Percentiles rank a stretch among this genome's conserved stretches.
These are phyloP conservation scores for Carpinus fangiana DNA, from an alignment of 306 rosid genomes.

Conservation along the genomic window DNA sequence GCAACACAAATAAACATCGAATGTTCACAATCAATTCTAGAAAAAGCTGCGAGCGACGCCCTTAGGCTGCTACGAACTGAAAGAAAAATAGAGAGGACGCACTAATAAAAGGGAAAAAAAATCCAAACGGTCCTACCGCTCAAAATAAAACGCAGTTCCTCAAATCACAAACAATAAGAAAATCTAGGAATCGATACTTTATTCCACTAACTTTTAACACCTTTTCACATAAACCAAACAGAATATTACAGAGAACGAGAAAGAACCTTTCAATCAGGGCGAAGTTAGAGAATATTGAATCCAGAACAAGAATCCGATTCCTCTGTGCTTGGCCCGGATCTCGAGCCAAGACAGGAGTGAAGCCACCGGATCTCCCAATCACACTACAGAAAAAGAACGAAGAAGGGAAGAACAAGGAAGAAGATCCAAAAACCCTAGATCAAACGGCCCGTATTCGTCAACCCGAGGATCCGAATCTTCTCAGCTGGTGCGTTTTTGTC, in stretches of 20 bases:
- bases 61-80: background rate
- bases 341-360: slow-evolving; percentile 93
- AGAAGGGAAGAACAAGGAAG: background rate
- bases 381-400: slow-evolving; percentile 5
- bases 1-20: too few relatives aligned
- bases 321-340: slow-evolving; percentile 90
- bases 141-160: slow-evolving; percentile 7
- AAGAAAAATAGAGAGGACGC: background rate
- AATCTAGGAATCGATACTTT: background rate
- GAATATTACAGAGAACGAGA: background rate
- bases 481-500: background rate
- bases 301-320: slow-evolving; percentile 42
- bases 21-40: too few relatives aligned
- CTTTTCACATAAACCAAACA: slow-evolving; percentile 25
- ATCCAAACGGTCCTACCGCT: background rate
- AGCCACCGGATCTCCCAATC: slow-evolving; percentile 35
- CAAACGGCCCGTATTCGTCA: background rate
- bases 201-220: too few relatives aligned
- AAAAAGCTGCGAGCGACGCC: background rate
- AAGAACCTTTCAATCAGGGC: slow-evolving; percentile 27
- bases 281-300: slow-evolving; percentile 33
- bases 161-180: background rate
- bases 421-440: slow-evolving; percentile 27
- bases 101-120: background rate
- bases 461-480: slow-evolving; percentile 25